Conservation (phyloP, 352 stramenopile species). For the Globisporangium heterothallicum region DNA sequence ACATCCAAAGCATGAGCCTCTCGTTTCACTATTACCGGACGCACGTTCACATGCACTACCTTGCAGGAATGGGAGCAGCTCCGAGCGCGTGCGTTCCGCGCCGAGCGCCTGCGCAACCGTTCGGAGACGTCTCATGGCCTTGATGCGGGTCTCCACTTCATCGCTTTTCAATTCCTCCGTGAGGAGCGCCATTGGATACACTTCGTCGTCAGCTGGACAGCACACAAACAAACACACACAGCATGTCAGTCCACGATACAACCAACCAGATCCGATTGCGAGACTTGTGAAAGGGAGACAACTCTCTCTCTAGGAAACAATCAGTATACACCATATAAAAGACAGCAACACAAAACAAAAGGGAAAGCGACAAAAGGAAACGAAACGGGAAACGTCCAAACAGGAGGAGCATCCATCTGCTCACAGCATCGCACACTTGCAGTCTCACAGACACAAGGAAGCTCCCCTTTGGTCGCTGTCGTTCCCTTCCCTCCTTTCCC, state of each 20-base stretch:
- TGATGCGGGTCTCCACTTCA: constrained; percentile 90
- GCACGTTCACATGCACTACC: constrained; percentile 16
- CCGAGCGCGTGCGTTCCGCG: constrained; percentile 64
- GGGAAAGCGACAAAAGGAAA: too few relatives aligned
- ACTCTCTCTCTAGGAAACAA: too few relatives aligned
- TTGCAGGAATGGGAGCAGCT: constrained; percentile 88
- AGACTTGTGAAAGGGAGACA: too few relatives aligned
- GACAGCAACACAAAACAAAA: too few relatives aligned
- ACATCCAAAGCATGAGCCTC: neutral
- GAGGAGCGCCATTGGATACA: constrained; percentile 88
- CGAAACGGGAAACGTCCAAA: too few relatives aligned
- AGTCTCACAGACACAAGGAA: too few relatives aligned
- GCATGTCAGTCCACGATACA: neutral
- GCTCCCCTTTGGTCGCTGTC: too few relatives aligned
- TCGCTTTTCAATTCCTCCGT: constrained; percentile 89
- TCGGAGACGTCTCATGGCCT: constrained; percentile 90
- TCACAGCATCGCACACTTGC: too few relatives aligned
- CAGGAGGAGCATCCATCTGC: too few relatives aligned
- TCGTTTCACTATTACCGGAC: neutral
- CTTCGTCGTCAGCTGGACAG: constrained; percentile 56
- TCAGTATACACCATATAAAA: too few relatives aligned
- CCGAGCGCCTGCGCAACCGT: constrained; percentile 91
- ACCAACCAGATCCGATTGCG: too few relatives aligned
- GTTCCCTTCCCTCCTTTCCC: too few relatives aligned
- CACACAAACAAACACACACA: neutral